A percentile compares a stretch with the other conserved stretches of the same genome.
phyloP scores from a whole-genome alignment of 306 rosid species.

The Medicago ruthenica region DNA sequence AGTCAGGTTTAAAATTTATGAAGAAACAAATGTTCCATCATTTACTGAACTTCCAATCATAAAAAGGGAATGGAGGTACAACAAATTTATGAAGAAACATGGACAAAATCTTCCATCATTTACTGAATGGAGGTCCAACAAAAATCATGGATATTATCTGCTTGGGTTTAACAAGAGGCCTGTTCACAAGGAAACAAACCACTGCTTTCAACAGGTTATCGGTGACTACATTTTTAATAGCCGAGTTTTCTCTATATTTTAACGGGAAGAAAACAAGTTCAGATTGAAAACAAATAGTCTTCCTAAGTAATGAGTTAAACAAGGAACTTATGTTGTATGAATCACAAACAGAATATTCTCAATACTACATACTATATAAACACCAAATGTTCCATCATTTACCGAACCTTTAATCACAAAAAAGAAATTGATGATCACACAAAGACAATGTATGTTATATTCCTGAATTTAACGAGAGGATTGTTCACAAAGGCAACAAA shows the following conservation, averaged over 20 bases:
- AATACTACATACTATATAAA: no score
- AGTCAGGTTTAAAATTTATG: no score
- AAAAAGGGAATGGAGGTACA: constrained; percentile 51
- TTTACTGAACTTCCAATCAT: constrained; percentile 81
- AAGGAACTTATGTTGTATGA: no score
- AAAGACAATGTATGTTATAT: constrained; percentile 59
- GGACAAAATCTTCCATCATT: no score
- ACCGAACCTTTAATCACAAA: constrained; percentile 68
- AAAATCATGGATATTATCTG: constrained; percentile 56
- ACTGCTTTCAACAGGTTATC: constrained; percentile 24
- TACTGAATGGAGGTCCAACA: constrained; percentile 67
- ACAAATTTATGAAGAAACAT: no score
- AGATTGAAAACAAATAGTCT: neutral
- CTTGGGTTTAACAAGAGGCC: constrained; percentile 64
- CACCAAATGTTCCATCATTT: constrained; percentile 56
- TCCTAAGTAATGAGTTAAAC: neutral
- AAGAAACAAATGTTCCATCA: constrained; percentile 62
- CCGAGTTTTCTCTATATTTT: no score
- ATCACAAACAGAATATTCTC: no score
- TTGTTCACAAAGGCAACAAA: constrained; percentile 58
- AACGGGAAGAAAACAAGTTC: neutral
- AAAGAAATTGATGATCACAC: constrained; percentile 73
- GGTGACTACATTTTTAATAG: neutral
- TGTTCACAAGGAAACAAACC: constrained; percentile 59
- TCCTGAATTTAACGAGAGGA: constrained; percentile 66